phyloP scores from a whole-genome alignment of 73 alveolate genomes.

The Tetrahymena thermophila region DNA sequence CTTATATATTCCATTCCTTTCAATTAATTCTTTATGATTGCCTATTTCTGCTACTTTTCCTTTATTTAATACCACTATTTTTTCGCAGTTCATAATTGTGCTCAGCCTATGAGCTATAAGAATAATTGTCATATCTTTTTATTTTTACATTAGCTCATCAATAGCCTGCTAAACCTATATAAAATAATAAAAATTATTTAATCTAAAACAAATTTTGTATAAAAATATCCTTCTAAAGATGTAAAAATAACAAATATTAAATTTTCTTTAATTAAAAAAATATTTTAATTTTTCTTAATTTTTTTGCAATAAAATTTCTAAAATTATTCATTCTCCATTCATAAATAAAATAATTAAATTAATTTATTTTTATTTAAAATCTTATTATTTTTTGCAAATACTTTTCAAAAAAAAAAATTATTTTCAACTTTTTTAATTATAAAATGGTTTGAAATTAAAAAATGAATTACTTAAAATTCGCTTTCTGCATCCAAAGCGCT shows the following conservation, averaged over 20 bases:
- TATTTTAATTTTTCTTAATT: too few species aligned
- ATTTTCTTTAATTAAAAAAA: too few species aligned
- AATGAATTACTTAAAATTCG: constrained; percentile 43
- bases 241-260: too few species aligned
- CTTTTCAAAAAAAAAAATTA: not conserved
- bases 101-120: constrained; percentile 73
- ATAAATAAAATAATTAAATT: too few species aligned
- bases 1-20: constrained; percentile 29
- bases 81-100: constrained; percentile 56
- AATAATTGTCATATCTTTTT: constrained; percentile 49
- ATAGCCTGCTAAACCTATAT: constrained; percentile 35
- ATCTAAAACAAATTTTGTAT: not conserved
- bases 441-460: too few species aligned
- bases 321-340: too few species aligned
- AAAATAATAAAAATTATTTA: not conserved
- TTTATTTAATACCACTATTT: constrained; percentile 57
- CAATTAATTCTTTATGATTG: constrained; percentile 52
- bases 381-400: too few species aligned
- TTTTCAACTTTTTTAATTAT: too few species aligned
- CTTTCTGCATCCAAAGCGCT: constrained; percentile 68
- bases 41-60: constrained; percentile 71
- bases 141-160: constrained; percentile 50
- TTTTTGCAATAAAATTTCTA: too few species aligned
- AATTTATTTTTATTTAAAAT: too few species aligned
- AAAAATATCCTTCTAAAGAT: too few species aligned